Evolutionary conservation across 768 basidiomycete species (phyloP), one percentile per base, ranked within the genome.

Genomic region (Suillus discolor): DNA sequence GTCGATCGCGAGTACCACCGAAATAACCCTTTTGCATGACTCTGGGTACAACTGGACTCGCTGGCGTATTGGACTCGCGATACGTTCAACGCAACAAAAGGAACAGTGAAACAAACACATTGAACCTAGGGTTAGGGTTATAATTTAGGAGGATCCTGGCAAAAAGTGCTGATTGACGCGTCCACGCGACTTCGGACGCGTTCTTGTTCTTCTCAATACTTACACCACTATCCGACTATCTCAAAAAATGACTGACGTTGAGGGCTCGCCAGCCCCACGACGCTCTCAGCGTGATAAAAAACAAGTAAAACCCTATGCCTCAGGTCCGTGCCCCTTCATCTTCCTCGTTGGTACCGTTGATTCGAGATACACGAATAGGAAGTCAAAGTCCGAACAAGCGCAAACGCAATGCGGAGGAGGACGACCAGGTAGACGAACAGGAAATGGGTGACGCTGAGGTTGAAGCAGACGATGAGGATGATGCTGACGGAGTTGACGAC

Each of bases 261-360:
- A 72, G 57, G 67, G 65, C 51, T 67, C 77, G 6, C 68, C 79
- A n/a, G 78, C 74, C 18, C 81, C 82, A 3, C 79, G 86, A 53
- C 79, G 85, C 62, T 92, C 91, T 25, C 89, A 89, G 66, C 79
- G 91, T 73, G 91, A 92, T 66, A 84, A 81, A 72, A 93, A 90
- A 74, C 74, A 78, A n/a, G 83, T 82, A 9, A 79, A 87, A 55
- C 84, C 80, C 1, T 91, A 90, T 69, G 76, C 78, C 16, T 84
- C 88, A 57, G 78, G 90, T 90, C 68, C 63, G 81, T 73, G 28
- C 53, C 57, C 49, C 16, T n/a, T 44, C 59, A 23, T 23, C 15
- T 15, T 28, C 5, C 25, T 57, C 18, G 47, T 34, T 18, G n/a
- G 36, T 61, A 39, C 45, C 18, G 53, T 65, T 68, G 68, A 67